phyloP scores from a whole-genome alignment of 345 rosid genomes.

The Hibiscus mutabilis region DNA sequence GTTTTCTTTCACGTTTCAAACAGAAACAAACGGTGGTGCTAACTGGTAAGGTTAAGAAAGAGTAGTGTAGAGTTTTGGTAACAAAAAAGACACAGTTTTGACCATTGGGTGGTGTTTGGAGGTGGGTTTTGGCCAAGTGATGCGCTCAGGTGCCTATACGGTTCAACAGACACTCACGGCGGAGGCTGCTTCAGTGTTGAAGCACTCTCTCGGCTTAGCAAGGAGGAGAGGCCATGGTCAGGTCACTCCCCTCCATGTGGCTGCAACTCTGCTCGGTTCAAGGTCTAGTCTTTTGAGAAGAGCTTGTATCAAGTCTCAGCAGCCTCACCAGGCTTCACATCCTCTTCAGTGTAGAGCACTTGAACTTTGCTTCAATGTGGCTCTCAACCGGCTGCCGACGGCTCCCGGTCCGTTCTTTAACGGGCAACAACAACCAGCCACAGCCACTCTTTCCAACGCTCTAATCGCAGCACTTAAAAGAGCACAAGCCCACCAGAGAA shows the following conservation, averaged over 20 bases:
- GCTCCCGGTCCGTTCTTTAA: conserved; percentile 36
- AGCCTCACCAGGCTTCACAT: conserved; percentile 25
- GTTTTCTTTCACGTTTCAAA: conserved; percentile 3
- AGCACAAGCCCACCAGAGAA: conserved; percentile 75
- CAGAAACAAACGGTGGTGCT: conserved; percentile 11
- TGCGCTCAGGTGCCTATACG: conserved; percentile 92
- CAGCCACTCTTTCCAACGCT: conserved; percentile 64
- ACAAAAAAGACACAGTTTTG: background rate
- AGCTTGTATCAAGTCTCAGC: conserved; percentile 66
- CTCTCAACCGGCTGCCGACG: conserved; percentile 66
- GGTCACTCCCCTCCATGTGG: conserved; percentile 89
- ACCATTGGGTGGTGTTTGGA: conserved; percentile 28
- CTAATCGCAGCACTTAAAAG: conserved; percentile 67
- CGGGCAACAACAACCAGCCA: conserved; percentile 7
- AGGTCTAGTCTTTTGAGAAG: conserved; percentile 45
- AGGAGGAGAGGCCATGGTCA: conserved; percentile 93
- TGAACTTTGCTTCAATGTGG: conserved; percentile 79
- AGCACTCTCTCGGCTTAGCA: conserved; percentile 87
- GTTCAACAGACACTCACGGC: conserved; percentile 93
- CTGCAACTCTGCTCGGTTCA: conserved; percentile 51
- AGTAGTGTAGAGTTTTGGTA: conserved; percentile 6
- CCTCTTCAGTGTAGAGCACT: conserved; percentile 70
- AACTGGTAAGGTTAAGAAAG: conserved; percentile 6
- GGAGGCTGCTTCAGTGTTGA: conserved; percentile 94
- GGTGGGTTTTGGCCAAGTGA: conserved; percentile 56